These are phyloP conservation scores for Desmodesmus armatus DNA, from an alignment of 139 green algal genomes.

Conservation along the genomic window DNA sequence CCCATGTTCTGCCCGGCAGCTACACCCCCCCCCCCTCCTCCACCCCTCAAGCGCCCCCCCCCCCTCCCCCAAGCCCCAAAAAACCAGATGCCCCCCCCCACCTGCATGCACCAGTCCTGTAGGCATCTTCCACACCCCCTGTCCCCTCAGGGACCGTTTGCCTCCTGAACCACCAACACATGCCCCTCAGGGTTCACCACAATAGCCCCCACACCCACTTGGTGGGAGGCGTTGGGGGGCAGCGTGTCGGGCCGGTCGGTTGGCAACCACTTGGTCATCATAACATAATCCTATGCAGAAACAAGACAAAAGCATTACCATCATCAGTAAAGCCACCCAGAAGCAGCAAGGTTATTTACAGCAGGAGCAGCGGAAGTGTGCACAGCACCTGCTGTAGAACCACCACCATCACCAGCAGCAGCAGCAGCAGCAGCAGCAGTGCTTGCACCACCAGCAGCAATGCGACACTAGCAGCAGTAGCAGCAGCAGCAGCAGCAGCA, in stretches of 20 bases:
- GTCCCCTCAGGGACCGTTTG: conserved; percentile 77
- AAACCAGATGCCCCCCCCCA: not conserved
- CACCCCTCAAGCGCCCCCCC: conserved; percentile 68
- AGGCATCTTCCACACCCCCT: conserved; percentile 88
- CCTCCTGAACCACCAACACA: conserved; percentile 89
- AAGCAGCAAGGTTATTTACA: too few species aligned
- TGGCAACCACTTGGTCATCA: conserved; percentile 85
- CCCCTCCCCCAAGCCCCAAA: conserved; percentile 87
- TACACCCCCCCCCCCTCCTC: not conserved
- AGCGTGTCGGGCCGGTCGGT: conserved; percentile 59
- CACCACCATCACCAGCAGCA: too few species aligned
- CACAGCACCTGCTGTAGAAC: too few species aligned
- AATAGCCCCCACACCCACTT: conserved; percentile 87
- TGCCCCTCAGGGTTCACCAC: conserved; percentile 73
- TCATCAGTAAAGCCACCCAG: too few species aligned
- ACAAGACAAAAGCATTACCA: too few species aligned
- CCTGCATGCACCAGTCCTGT: conserved; percentile 70
- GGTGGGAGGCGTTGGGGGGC: conserved; percentile 84
- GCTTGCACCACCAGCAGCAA: too few species aligned
- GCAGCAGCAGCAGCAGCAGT: too few species aligned
- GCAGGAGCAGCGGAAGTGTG: too few species aligned
- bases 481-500: not conserved
- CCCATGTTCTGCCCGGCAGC: not conserved
- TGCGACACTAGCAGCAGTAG: too few species aligned
- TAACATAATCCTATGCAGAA: conserved; percentile 71